phyloP scores from a whole-genome alignment of 148 eudicot genomes.

The Cornus controversa region DNA sequence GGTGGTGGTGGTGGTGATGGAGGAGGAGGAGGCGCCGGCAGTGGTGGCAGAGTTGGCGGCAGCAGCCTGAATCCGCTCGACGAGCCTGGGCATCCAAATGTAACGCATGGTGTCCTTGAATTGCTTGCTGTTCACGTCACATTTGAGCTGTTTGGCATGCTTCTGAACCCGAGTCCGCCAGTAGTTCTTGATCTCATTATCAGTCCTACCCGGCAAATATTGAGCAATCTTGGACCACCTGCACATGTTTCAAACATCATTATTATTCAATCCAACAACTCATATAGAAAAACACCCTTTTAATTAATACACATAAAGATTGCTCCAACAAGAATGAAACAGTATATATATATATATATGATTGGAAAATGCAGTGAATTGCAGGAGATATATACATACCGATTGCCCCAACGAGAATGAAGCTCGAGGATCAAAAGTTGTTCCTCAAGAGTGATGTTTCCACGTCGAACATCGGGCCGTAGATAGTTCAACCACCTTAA shows the following conservation, averaged over 20 bases:
- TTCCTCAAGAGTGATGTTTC: constrained; percentile 90
- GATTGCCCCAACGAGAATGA: constrained; percentile 97
- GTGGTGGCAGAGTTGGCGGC: constrained; percentile 21
- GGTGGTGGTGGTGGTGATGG: constrained; percentile 32
- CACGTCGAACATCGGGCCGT: constrained; percentile 96
- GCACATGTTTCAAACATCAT: background rate
- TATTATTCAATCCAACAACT: too few species aligned
- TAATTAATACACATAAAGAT: too few species aligned
- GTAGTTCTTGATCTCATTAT: constrained; percentile 66
- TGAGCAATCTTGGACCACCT: constrained; percentile 76
- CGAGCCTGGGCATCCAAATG: constrained; percentile 64
- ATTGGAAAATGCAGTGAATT: background rate
- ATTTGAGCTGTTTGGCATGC: constrained; percentile 55
- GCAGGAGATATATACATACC: constrained; percentile 34
- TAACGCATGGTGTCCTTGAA: constrained; percentile 51
- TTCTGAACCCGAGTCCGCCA: constrained; percentile 70
- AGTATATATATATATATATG: background rate
- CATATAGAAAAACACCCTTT: too few species aligned
- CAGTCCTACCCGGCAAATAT: constrained; percentile 60
- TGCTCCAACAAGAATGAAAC: too few species aligned
- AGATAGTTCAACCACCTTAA: constrained; percentile 89
- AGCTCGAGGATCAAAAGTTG: constrained; percentile 94
- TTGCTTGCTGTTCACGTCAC: constrained; percentile 62
- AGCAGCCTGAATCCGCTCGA: constrained; percentile 85
- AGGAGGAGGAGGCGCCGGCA: background rate